These are phyloP conservation scores for Verticillium klebahnii DNA, from an alignment of 2,329 filamentous ascomycete species.

Conservation along the genomic window DNA sequence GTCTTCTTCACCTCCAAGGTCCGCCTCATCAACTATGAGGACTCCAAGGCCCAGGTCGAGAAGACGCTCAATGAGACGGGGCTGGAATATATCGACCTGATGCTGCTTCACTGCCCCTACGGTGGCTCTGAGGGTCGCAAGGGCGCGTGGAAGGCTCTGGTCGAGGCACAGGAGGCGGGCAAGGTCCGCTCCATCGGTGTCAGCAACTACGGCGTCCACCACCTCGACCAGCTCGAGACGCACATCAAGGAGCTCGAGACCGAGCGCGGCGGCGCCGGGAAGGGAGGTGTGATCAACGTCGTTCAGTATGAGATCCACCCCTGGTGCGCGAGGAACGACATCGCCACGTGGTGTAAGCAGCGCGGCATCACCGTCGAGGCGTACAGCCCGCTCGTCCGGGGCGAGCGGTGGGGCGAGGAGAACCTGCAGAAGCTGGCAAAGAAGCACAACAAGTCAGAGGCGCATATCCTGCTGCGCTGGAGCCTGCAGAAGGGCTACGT, in stretches of 20 bases:
- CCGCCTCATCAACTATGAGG: constrained; percentile 49
- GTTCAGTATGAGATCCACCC: constrained; percentile 90
- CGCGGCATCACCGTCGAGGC: constrained; percentile 59
- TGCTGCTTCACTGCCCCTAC: constrained; percentile 58
- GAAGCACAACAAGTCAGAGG: constrained; percentile 69
- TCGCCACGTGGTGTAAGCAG: constrained; percentile 70
- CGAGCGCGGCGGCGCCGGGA: constrained; percentile 56
- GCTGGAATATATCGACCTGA: constrained; percentile 63
- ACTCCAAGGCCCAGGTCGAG: constrained; percentile 59
- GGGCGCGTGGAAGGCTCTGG: constrained; percentile 57
- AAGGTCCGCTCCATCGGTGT: constrained; percentile 58
- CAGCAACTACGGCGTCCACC: constrained; percentile 62
- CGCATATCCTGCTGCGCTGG: constrained; percentile 77
- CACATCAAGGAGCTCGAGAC: constrained; percentile 58
- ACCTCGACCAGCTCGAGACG: constrained; percentile 54
- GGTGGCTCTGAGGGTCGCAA: constrained; percentile 52
- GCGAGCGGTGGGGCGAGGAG: constrained; percentile 66
- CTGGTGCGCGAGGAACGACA: constrained; percentile 76
- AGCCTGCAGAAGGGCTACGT: constrained; percentile 74
- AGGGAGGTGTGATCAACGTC: constrained; percentile 70
- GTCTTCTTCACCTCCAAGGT: constrained; percentile 56
- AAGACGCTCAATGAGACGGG: constrained; percentile 57
- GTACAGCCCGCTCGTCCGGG: constrained; percentile 58
- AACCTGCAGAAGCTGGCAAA: constrained; percentile 59
- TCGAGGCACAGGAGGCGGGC: constrained; percentile 58